Base-by-base conservation (phyloP, 2,329 filamentous ascomycete genomes). In the Aspergillus sp. region DNA sequence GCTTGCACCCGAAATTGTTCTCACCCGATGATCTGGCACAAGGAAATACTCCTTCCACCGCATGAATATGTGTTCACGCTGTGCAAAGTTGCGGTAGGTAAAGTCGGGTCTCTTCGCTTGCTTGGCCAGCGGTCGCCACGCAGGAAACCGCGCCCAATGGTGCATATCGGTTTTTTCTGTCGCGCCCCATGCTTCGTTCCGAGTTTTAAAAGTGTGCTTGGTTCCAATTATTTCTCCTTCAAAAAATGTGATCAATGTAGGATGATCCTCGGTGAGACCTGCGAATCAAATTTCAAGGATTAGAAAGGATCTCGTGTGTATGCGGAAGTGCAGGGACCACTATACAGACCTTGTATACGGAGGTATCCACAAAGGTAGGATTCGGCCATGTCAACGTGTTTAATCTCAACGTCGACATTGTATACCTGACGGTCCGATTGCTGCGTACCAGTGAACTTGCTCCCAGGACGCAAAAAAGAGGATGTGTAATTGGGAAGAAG, bases 1-100 rank as follows among this genome's bases (percentile, higher is more conserved):
- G 61, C 91, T 97, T 6, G 93, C 93, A 12, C 93, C 93, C 30
- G 83, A 87, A 49, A 98, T 95, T 8, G 88, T 94, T 48, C 85
- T 81, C 13, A 97, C 90, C 11, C 88, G 81, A 65, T 98, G 93
- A 60, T 98, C 90, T 1, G 93, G 93, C 1, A 98, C 93, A 1
- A 98, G 74, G 59, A 98, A 98, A 59, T 95, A 90, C 62, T 98
- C 93, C 68, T 98, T 98, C 93, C 93, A 98, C 48, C 93, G 83
- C 93, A 98, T 98, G 61, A 96, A 98, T 29, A 98, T 84, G 64
- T 94, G 84, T 56, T 96, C 90, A 51, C 83, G 78, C 61, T 94
- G 86, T 38, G 82, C 79, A 54, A 85, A 81, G 56, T 94, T 85
- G 52, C 72, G 83, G 72, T 72, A 78, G 50, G 73, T 79, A 56